Conservation (phyloP, 345 rosid species). For the Salix caprea region DNA sequence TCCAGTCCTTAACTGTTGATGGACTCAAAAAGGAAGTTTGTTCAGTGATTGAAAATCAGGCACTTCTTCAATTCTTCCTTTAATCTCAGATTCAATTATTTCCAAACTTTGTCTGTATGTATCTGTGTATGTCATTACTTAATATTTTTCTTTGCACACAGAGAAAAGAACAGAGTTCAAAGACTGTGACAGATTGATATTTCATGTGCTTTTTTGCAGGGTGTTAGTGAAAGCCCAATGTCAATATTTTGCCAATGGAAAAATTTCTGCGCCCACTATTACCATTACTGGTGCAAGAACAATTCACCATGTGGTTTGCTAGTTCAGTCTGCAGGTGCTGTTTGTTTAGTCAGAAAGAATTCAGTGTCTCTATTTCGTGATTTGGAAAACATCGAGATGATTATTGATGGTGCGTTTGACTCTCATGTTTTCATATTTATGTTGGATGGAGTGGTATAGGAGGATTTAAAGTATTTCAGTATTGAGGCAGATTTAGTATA, state of each 20-base stretch:
- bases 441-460: not conserved
- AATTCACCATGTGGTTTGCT: slow-evolving; percentile 69
- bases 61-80: slow-evolving; percentile 13
- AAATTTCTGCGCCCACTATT: slow-evolving; percentile 63
- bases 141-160: not conserved
- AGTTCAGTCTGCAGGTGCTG: slow-evolving; percentile 49
- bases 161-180: slow-evolving; percentile 6
- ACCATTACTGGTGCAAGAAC: slow-evolving; percentile 75
- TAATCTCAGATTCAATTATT: slow-evolving; percentile 8
- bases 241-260: slow-evolving; percentile 68
- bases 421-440: not conserved
- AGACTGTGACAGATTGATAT: slow-evolving; percentile 23
- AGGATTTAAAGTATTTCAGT: too few species aligned
- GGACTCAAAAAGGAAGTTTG: slow-evolving; percentile 77
- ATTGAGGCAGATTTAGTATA: too few species aligned
- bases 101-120: not conserved
- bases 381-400: slow-evolving; percentile 58
- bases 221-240: slow-evolving; percentile 44
- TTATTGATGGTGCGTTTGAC: slow-evolving; percentile 54
- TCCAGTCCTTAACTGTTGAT: slow-evolving; percentile 67
- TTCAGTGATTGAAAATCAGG: slow-evolving; percentile 79
- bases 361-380: slow-evolving; percentile 72
- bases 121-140: not conserved
- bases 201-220: slow-evolving; percentile 40
- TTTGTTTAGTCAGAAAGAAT: slow-evolving; percentile 78